Evolutionary conservation across 257 asterid species (phyloP), one percentile per base, ranked within the genome.

Genomic region (Verbascum thapsus): DNA sequence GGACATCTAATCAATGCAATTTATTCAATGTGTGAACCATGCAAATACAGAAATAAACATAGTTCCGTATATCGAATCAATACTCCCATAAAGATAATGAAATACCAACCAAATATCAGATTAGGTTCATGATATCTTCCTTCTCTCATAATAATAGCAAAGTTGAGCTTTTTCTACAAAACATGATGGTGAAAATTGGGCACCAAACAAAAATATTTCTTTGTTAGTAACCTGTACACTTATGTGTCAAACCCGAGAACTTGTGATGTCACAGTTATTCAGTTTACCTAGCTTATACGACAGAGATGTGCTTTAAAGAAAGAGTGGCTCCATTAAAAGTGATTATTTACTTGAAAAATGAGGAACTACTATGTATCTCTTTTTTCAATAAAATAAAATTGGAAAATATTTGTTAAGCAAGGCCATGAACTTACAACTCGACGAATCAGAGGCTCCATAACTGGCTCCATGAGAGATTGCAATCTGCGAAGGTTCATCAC

Each of bases 391-490:
- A 26, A 48, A 47, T 3, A 4, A 48, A 37, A 11, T 8, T 11
- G 3, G 61, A 12, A 50, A 12, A 17, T 15, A 10, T 32, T n/a
- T 8, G 34, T 35, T 19, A 67, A 58, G 42, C 39, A 51, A 45
- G 30, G 13, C 17, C 10, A 49, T 26, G 50, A 41, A 81, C 95
- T 84, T 86, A 91, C 98, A 67, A 91, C 95, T 80, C 80, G 79
- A 40, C 98, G 95, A 66, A 91, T 77, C 79, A 88, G 68, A 30
- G 98, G 98, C 87, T 90, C 98, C 80, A 90, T 69, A 64, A 80
- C 84, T 5, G 98, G 90, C 79, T 72, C 84, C 79, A 88, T 79
- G 20, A 82, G 76, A 16, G 71, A 76, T 66, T 91, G 94, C 83
- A 88, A 66, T 82, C 76, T 81, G 43, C 76, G 83, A 69, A 91